Evolutionary conservation across 176 grass and related monocot species (phyloP).

Genomic region (Eragrostis curvula): DNA sequence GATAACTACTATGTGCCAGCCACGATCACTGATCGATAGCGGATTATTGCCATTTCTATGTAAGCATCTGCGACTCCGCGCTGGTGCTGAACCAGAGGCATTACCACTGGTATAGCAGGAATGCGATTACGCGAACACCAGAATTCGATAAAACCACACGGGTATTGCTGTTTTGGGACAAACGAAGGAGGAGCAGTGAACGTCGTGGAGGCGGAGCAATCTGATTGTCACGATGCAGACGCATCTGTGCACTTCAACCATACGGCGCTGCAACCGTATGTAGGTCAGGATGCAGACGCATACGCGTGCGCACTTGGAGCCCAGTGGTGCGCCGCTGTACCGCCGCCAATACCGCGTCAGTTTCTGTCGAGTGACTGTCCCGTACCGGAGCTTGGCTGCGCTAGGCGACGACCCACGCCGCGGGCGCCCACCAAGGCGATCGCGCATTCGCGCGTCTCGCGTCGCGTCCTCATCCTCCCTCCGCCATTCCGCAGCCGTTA

Average conservation of each 20-base stretch:
- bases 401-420: neutral
- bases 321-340: neutral
- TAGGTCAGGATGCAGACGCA: constrained; percentile 1
- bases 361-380: constrained; percentile 4
- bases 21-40: neutral
- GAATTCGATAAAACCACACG: too few relatives aligned
- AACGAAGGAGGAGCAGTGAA: too few relatives aligned
- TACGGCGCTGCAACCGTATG: too few relatives aligned
- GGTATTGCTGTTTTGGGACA: too few relatives aligned
- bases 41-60: neutral
- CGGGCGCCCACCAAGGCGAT: constrained; percentile 24
- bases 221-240: too few relatives aligned
- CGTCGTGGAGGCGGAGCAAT: too few relatives aligned
- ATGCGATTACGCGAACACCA: too few relatives aligned
- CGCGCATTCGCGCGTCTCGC: too few relatives aligned
- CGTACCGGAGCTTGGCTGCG: neutral
- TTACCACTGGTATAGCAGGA: too few relatives aligned
- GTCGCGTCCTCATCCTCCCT: constrained; percentile 18
- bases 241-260: too few relatives aligned
- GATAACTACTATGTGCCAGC: neutral
- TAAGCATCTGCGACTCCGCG: too few relatives aligned
- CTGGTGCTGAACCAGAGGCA: too few relatives aligned
- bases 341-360: constrained; percentile 3
- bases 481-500: neutral
- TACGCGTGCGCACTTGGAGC: neutral